Evolutionary conservation across 2,329 filamentous ascomycete species (phyloP).

Genomic region (Colletotrichum sansevieriae): DNA sequence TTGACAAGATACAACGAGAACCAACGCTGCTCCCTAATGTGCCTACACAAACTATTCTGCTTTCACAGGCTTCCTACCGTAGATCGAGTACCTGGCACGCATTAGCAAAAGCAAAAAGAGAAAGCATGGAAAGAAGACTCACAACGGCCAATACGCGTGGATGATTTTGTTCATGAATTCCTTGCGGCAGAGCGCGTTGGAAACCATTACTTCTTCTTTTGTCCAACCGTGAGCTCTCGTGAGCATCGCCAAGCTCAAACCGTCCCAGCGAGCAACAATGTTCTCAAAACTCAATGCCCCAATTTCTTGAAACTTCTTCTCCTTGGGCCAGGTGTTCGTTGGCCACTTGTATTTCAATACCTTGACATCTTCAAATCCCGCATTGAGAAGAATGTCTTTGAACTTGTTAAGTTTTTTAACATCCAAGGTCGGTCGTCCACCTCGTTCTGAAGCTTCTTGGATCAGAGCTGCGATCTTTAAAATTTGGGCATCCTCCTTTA

Average conservation of each 20-base stretch:
- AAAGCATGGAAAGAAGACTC: background rate
- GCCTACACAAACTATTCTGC: background rate
- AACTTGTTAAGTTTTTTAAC: background rate
- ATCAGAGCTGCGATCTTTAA: conserved; percentile 46
- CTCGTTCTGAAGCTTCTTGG: background rate
- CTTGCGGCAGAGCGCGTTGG: background rate
- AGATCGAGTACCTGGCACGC: background rate
- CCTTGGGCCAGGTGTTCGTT: conserved; percentile 13
- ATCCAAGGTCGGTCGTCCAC: background rate
- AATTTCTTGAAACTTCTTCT: background rate
- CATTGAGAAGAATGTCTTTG: background rate
- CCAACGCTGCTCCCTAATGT: no score
- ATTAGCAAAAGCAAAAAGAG: background rate
- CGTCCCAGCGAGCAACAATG: conserved; percentile 9
- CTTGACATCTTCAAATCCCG: conserved; percentile 5
- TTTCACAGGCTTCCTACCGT: conserved; percentile 2
- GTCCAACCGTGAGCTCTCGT: conserved; percentile 5
- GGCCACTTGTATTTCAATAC: conserved; percentile 22
- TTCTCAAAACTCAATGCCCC: conserved; percentile 10
- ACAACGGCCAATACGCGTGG: conserved; percentile 6
- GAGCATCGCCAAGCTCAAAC: background rate
- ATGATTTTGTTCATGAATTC: conserved; percentile 14
- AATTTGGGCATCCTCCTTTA: conserved; percentile 46
- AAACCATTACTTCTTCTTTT: background rate
- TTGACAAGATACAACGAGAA: no score